Evolutionary conservation across 768 basidiomycete genomes (phyloP).

Genomic region (Leucocoprinus leucothites): DNA sequence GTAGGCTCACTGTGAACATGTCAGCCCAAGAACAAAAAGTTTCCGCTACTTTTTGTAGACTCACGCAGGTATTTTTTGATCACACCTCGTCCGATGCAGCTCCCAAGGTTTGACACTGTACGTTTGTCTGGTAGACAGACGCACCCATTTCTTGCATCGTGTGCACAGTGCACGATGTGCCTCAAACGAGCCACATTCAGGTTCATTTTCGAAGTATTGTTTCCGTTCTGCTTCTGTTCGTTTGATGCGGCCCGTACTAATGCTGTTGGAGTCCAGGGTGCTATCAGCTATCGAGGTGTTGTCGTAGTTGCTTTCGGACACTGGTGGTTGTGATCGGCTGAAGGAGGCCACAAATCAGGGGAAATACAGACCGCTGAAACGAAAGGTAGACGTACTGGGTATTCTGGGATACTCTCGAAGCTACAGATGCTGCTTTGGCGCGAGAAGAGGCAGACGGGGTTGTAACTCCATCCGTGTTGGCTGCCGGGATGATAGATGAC

Average conservation of each 20-base stretch:
- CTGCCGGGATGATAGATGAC: background rate
- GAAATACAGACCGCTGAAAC: background rate
- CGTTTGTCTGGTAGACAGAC: constrained; percentile 50
- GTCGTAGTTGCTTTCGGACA: constrained; percentile 30
- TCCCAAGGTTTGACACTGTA: constrained; percentile 65
- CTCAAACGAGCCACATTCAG: constrained; percentile 54
- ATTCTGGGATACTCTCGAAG: background rate
- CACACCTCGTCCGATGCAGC: constrained; percentile 52
- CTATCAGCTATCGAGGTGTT: constrained; percentile 54
- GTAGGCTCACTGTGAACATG: constrained; percentile 9
- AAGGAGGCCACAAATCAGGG: background rate
- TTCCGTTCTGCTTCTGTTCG: constrained; percentile 62
- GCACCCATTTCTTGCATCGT: constrained; percentile 54
- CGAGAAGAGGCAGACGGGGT: background rate
- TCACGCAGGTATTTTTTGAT: constrained; percentile 31
- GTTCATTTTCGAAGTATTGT: constrained; percentile 60
- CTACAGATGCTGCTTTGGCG: background rate
- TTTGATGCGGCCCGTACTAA: constrained; percentile 39
- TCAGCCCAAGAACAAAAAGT: constrained; percentile 18
- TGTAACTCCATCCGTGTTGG: background rate
- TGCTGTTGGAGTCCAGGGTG: constrained; percentile 17
- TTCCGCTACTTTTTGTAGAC: background rate
- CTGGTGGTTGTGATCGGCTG: constrained; percentile 9
- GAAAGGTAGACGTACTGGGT: background rate
- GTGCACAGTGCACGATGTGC: constrained; percentile 57